Percentiles rank a stretch among this genome's conserved stretches.
phyloP scores from a whole-genome alignment of 2,329 filamentous ascomycete species.

The Paracoccidioides lutzii region DNA sequence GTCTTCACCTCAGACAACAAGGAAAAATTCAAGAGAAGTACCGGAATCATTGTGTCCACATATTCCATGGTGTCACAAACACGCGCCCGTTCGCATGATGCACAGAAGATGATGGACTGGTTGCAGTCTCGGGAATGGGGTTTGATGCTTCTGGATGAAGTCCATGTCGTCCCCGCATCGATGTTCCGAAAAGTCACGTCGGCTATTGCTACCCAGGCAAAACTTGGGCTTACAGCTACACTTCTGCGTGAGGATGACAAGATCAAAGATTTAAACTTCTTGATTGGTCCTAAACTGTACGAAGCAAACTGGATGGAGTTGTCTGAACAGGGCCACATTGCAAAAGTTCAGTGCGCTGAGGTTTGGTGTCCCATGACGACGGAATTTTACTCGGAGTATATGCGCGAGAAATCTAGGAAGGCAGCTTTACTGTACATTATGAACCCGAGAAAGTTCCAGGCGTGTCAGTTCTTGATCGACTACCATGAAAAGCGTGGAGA shows the following conservation, averaged over 20 bases:
- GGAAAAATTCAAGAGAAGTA: conserved; percentile 69
- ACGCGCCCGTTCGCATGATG: conserved; percentile 75
- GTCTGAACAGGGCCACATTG: conserved; percentile 91
- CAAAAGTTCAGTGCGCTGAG: conserved; percentile 91
- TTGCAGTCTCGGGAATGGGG: conserved; percentile 86
- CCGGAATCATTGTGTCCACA: conserved; percentile 92
- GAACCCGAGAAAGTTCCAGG: conserved; percentile 95
- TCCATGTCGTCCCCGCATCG: conserved; percentile 92
- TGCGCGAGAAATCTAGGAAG: conserved; percentile 56
- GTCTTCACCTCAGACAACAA: conserved; percentile 94
- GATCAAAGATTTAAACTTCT: conserved; percentile 90
- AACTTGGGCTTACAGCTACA: conserved; percentile 87
- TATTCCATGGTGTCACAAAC: conserved; percentile 98
- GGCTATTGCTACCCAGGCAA: conserved; percentile 86
- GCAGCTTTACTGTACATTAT: conserved; percentile 73
- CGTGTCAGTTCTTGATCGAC: conserved; percentile 94
- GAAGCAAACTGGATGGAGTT: conserved; percentile 99
- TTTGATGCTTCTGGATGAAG: conserved; percentile 91
- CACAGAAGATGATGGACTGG: conserved; percentile 96
- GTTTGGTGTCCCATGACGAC: conserved; percentile 99
- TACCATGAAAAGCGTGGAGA: conserved; percentile 91
- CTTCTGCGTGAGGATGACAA: conserved; percentile 94
- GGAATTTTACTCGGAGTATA: conserved; percentile 92
- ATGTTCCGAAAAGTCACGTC: conserved; percentile 93
- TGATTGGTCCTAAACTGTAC: conserved; percentile 94